These are phyloP conservation scores for Phanerodontia chrysosporium DNA, from an alignment of 768 basidiomycete species.

Conservation along the genomic window DNA sequence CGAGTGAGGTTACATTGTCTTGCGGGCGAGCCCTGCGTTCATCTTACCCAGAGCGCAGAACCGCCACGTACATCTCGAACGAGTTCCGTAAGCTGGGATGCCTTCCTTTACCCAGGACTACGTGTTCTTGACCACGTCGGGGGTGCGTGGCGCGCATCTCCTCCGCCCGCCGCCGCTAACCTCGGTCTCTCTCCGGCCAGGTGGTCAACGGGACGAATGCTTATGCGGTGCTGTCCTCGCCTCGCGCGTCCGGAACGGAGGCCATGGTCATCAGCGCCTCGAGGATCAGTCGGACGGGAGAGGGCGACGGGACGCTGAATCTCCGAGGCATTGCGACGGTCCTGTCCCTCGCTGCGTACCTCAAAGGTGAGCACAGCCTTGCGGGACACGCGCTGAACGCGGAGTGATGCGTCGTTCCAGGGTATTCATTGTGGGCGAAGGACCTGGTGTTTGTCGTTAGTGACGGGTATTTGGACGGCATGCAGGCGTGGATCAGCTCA, in stretches of 20 bases:
- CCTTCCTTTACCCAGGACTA: conserved; percentile 68
- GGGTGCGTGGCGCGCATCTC: conserved; percentile 38
- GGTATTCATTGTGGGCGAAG: conserved; percentile 90
- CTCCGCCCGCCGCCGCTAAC: not conserved
- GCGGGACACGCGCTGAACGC: not conserved
- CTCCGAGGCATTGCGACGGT: conserved; percentile 84
- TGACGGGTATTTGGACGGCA: conserved; percentile 85
- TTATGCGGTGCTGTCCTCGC: conserved; percentile 78
- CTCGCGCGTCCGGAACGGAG: conserved; percentile 90
- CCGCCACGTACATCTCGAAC: conserved; percentile 52
- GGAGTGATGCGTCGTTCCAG: conserved; percentile 34
- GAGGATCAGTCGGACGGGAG: conserved; percentile 70
- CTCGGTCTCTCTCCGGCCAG: conserved; percentile 29
- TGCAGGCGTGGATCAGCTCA: conserved; percentile 85
- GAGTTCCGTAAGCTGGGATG: conserved; percentile 79
- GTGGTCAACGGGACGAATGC: conserved; percentile 65
- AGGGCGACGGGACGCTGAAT: conserved; percentile 61
- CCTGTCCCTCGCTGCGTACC: conserved; percentile 75
- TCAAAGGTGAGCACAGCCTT: conserved; percentile 57
- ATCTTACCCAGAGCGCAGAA: conserved; percentile 38
- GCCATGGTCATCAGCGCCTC: conserved; percentile 90
- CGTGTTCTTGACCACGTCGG: conserved; percentile 44
- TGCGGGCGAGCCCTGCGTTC: not conserved
- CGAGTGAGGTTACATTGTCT: conserved; percentile 49
- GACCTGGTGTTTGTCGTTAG: conserved; percentile 88